phyloP scores from a whole-genome alignment of 1,284 basidiomycete genomes.

The Ustilago sp. region DNA sequence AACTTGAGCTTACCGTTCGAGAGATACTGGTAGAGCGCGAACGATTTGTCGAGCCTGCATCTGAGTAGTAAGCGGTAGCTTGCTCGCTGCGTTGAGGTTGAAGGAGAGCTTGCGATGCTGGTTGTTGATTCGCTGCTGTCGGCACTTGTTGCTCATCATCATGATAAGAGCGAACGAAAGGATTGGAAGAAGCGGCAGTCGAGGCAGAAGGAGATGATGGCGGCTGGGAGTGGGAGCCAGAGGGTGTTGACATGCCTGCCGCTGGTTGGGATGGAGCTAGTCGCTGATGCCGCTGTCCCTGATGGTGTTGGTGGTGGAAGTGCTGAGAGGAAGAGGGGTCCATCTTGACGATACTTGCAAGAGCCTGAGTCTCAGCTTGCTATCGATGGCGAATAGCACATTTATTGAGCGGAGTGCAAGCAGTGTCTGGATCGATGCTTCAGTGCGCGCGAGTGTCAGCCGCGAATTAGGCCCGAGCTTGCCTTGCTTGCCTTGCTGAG shows the following conservation, averaged over 20 bases:
- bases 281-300: conserved; percentile 20
- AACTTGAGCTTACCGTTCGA: conserved; percentile 9
- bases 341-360: conserved; percentile 4
- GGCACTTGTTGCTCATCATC: conserved; percentile 13
- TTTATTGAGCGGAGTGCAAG: not conserved
- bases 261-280: conserved; percentile 14
- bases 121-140: not conserved
- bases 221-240: conserved; percentile 19
- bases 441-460: not conserved
- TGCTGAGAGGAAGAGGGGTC: conserved; percentile 27
- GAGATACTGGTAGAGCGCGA: conserved; percentile 10
- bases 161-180: conserved; percentile 34
- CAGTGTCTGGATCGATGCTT: not conserved
- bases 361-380: not conserved
- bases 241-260: conserved; percentile 24
- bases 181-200: conserved; percentile 29
- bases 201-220: conserved; percentile 34
- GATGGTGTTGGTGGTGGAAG: conserved; percentile 26
- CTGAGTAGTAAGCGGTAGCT: not conserved
- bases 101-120: not conserved
- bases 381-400: not conserved
- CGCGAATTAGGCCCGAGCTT: not conserved
- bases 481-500: not conserved
- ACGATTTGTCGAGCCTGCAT: not conserved
- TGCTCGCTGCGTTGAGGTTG: conserved; percentile 6